Evolutionary conservation across 2,329 filamentous ascomycete species (phyloP).

Genomic region (Cladobotryum mycophilum): DNA sequence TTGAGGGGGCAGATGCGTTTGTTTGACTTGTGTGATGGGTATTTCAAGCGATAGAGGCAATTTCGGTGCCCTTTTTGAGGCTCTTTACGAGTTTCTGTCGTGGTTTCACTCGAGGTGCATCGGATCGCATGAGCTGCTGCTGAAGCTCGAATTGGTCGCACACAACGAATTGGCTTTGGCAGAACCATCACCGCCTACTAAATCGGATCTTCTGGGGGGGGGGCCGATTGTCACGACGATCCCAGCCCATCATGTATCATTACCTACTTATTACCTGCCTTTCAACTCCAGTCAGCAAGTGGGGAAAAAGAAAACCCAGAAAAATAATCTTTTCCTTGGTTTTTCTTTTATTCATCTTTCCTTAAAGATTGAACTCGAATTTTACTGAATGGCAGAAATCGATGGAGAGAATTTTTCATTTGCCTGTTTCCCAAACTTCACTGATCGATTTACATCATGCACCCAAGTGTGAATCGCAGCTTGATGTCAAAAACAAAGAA

Average conservation of each 20-base stretch:
- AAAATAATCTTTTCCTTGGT: neutral
- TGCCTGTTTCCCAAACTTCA: too few relatives aligned
- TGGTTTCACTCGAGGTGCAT: too few relatives aligned
- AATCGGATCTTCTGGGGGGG: neutral
- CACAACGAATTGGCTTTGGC: slow-evolving; percentile 5
- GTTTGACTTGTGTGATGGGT: too few relatives aligned
- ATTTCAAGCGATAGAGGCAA: too few relatives aligned
- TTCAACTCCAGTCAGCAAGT: neutral
- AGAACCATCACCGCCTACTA: slow-evolving; percentile 14
- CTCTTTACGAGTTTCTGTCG: too few relatives aligned
- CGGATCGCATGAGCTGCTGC: neutral
- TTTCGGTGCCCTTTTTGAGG: too few relatives aligned
- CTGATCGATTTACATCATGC: too few relatives aligned
- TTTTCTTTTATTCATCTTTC: neutral
- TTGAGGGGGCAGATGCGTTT: neutral
- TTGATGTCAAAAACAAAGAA: neutral
- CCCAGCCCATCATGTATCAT: too few relatives aligned
- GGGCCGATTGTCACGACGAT: too few relatives aligned
- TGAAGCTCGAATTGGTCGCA: slow-evolving; percentile 6
- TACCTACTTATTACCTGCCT: too few relatives aligned
- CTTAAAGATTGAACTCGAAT: neutral
- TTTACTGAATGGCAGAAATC: neutral
- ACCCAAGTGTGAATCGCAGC: too few relatives aligned
- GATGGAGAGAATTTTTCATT: too few relatives aligned
- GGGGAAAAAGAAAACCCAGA: neutral